phyloP scores from a whole-genome alignment of 352 stramenopile genomes.

The Globisporangium paroecandrum region DNA sequence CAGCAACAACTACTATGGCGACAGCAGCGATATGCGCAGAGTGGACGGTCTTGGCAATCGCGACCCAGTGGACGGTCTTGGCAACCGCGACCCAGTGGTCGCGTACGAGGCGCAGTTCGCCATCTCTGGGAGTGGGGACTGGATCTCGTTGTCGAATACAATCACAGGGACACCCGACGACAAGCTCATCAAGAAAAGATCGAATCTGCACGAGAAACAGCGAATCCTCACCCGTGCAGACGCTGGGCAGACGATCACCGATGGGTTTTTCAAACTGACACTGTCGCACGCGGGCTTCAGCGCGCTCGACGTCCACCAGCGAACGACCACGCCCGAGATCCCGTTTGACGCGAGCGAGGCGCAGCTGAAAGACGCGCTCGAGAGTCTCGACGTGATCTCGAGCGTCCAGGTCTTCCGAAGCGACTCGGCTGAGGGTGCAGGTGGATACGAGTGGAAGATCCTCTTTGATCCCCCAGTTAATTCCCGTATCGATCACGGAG shows the following conservation, averaged over 20 bases:
- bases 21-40: slow-evolving; percentile 11
- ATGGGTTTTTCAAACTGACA: slow-evolving; percentile 54
- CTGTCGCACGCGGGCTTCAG: slow-evolving; percentile 40
- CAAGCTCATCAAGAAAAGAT: background rate
- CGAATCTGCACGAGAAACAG: slow-evolving; percentile 42
- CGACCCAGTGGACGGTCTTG: slow-evolving; percentile 24
- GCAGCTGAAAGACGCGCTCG: slow-evolving; percentile 62
- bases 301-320: slow-evolving; percentile 34
- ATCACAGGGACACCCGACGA: slow-evolving; percentile 28
- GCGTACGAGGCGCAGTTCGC: slow-evolving; percentile 59
- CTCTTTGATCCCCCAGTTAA: slow-evolving; percentile 38
- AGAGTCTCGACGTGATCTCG: slow-evolving; percentile 65
- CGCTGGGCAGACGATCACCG: slow-evolving; percentile 34
- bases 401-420: slow-evolving; percentile 53
- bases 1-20: slow-evolving; percentile 20
- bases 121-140: slow-evolving; percentile 37
- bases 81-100: slow-evolving; percentile 27
- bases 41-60: slow-evolving; percentile 12
- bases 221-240: slow-evolving; percentile 51
- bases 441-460: slow-evolving; percentile 51
- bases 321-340: slow-evolving; percentile 52
- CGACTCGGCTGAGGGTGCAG: slow-evolving; percentile 12
- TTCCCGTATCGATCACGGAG: slow-evolving; percentile 19
- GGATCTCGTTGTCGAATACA: slow-evolving; percentile 29
- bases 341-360: slow-evolving; percentile 64